Evolutionary conservation across 1,139 yeast genomes (phyloP).

Genomic region (Starmera stellimalicola): DNA sequence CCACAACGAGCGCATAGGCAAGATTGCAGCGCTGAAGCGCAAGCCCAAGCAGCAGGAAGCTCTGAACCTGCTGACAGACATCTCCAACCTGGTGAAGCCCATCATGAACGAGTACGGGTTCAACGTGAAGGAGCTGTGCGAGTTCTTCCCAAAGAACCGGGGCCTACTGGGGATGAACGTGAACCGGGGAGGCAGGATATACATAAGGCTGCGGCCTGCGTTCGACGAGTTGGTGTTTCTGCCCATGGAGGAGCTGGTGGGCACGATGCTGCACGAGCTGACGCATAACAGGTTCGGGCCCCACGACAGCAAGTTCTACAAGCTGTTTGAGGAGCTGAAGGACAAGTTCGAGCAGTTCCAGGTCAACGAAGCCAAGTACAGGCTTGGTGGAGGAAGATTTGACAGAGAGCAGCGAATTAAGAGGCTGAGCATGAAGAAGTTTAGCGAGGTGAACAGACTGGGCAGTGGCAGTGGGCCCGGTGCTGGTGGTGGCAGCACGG

Average conservation of each 20-base stretch:
- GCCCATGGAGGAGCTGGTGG: constrained; percentile 60
- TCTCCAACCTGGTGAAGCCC: constrained; percentile 61
- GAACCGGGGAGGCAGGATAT: constrained; percentile 71
- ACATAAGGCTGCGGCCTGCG: constrained; percentile 59
- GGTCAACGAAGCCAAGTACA: constrained; percentile 25
- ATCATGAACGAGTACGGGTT: constrained; percentile 61
- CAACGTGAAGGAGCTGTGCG: constrained; percentile 62
- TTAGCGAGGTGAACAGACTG: constrained; percentile 8
- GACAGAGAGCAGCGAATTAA: constrained; percentile 22
- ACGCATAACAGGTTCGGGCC: constrained; percentile 76
- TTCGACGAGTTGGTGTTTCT: constrained; percentile 47
- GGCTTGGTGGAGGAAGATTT: constrained; percentile 36
- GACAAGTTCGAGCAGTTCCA: constrained; percentile 47
- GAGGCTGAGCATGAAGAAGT: constrained; percentile 12
- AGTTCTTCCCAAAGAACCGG: constrained; percentile 72
- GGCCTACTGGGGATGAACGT: constrained; percentile 74
- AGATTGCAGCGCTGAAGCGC: constrained; percentile 48
- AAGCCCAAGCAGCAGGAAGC: constrained; percentile 51
- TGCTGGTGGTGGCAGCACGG: constrained; percentile 9
- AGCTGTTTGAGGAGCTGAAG: constrained; percentile 50
- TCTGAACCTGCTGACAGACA: constrained; percentile 44
- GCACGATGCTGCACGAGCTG: constrained; percentile 83
- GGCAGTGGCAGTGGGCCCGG: constrained; percentile 13
- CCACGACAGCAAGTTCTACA: constrained; percentile 68
- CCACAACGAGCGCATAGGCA: constrained; percentile 39